Evolutionary conservation across 2,329 filamentous ascomycete species (phyloP).

Genomic region (Cucurbitaria berberidis): DNA sequence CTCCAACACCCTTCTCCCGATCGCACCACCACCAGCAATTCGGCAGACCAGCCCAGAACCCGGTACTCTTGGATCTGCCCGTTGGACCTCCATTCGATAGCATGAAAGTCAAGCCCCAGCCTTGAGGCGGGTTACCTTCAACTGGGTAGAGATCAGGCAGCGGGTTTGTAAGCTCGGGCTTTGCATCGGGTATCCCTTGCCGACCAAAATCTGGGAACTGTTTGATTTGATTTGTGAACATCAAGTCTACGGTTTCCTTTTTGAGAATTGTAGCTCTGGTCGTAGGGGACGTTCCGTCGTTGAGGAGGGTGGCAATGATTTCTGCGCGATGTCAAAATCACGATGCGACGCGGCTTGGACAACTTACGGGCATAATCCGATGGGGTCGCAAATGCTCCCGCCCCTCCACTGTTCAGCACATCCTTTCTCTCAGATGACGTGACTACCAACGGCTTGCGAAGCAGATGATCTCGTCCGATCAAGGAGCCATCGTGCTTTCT

Average conservation of each 20-base stretch:
- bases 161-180: constrained; percentile 58
- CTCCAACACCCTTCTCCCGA: constrained; percentile 62
- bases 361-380: constrained; percentile 64
- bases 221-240: constrained; percentile 68
- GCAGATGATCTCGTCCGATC: constrained; percentile 57
- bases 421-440: constrained; percentile 50
- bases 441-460: constrained; percentile 55
- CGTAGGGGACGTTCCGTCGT: constrained; percentile 65
- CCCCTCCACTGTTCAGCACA: constrained; percentile 65
- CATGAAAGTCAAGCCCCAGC: constrained; percentile 68
- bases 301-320: constrained; percentile 67
- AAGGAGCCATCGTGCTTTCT: constrained; percentile 53
- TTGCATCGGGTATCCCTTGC: constrained; percentile 54
- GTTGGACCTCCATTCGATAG: constrained; percentile 47
- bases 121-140: constrained; percentile 59
- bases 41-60: constrained; percentile 64
- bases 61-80: constrained; percentile 50
- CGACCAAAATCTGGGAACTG: constrained; percentile 59
- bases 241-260: constrained; percentile 64
- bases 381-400: constrained; percentile 64
- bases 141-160: constrained; percentile 58
- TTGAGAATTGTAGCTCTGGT: constrained; percentile 62
- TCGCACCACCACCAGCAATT: constrained; percentile 69
- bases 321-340: constrained; percentile 47
- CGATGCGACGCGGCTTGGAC: not conserved